Evolutionary conservation across 306 rosid genomes (phyloP), one percentile per base, ranked within the genome.

Genomic region (Lathyrus sativus): DNA sequence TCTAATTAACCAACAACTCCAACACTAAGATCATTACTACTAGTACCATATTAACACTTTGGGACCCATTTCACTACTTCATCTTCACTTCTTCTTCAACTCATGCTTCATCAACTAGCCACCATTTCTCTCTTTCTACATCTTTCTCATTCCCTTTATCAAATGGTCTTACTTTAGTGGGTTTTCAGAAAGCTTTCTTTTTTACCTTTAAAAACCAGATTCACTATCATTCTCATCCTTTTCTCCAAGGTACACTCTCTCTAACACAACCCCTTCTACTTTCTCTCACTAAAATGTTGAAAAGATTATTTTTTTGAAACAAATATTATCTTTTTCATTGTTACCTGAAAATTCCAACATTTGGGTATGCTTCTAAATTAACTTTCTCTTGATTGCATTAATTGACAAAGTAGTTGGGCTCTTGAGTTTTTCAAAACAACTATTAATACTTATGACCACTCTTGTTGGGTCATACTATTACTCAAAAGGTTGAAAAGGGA

Each of bases 221-320:
- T 87, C 84, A 73, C 80, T 90, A 74, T 87, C 80, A 68, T 80
- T 71, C 35, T 79, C 85, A 83, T 81, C 79, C 79, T 81, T 66
- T 82, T 80, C 77, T 43, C 38, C 12, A 56, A 74, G 91, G 86
- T 79, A 84, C 86, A 76, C 67, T 85, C 75, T 37, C 82, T 35
- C 39, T 68, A n/a, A n/a, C 53, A 56, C 62, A 11, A 5, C 59
- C 33, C 65, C 19, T 28, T 38, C 28, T 62, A 8, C 79, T 81
- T 80, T 74, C 89, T 71, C 74, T 74, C 65, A 18, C 82, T 71
- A 33, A 33, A 73, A 75, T 72, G 71, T 72, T 71, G 31, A 80
- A 70, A 65, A 59, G 75, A 6, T 57, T 28, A 7, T 3, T 1
- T 29, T 45, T 46, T 48, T 42, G 7, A 33, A 0, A 67, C 49